These are phyloP conservation scores for Coemansia sp. DNA, from an alignment of 192 early-diverging fungal species.

Conservation along the genomic window DNA sequence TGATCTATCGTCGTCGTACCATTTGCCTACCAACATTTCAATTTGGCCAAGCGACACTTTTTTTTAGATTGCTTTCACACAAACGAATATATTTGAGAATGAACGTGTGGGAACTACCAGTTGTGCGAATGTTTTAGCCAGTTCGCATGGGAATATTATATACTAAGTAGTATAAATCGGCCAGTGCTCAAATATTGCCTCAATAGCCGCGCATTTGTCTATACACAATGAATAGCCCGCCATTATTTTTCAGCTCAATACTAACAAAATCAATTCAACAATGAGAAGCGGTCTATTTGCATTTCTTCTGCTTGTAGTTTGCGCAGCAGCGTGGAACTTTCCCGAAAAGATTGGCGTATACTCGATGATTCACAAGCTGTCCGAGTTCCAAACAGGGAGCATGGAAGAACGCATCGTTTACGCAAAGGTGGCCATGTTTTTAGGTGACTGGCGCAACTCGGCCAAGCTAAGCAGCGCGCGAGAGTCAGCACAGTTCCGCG, in stretches of 20 bases:
- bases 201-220: no score
- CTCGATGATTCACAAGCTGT: constrained; percentile 30
- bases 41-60: no score
- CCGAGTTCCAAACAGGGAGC: constrained; percentile 18
- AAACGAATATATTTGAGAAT: no score
- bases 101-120: neutral
- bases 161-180: no score
- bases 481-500: constrained; percentile 28
- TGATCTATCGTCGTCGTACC: no score
- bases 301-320: constrained; percentile 11
- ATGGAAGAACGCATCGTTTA: constrained; percentile 37
- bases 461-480: constrained; percentile 23
- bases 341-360: constrained; percentile 37
- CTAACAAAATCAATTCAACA: neutral
- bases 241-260: no score
- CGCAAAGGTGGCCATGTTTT: constrained; percentile 28
- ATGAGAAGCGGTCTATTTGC: neutral
- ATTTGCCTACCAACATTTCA: no score
- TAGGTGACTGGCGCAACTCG: constrained; percentile 28
- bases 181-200: no score
- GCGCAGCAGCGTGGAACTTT: constrained; percentile 17
- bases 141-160: neutral
- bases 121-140: constrained; percentile 3
- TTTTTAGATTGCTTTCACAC: no score
- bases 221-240: no score